Base-by-base conservation (phyloP, 2,329 filamentous ascomycete genomes). In the Teratosphaeria pseudoeucalypti region DNA sequence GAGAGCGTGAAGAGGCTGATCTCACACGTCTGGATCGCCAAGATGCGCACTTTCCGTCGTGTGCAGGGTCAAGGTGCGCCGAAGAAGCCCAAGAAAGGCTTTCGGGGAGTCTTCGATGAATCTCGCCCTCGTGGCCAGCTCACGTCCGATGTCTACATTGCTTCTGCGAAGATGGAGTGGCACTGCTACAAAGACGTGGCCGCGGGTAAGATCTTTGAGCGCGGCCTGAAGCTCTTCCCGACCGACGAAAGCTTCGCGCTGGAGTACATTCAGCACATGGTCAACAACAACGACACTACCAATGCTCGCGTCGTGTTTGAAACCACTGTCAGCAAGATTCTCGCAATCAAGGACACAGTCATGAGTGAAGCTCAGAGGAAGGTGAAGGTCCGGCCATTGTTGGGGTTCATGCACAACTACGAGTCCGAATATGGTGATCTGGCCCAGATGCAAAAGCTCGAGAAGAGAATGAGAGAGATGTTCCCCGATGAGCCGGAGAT, bases 301-400 rank as follows among this genome's bases (percentile, higher is more conserved):
- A 91, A 99, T 80, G 94, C 94, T 37, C 85, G 94, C 65, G 92
- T 94, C 10, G 91, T 96, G 2, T 99, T 99, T 68, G 94, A 97
- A 73, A 96, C 92, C 16, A 91, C 92, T 16, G 89, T 96, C 61
- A 89, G 88, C 70, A 87, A 87, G 62, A 82, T 97, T 52, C 56
- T 64, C 52, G 52, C 26, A 11, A 56, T 26, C 57, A 62, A 60
- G 43, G 89, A 91, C 65, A 84, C 84, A 11, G 76, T 87, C 0
- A 75, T 81, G 58, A 60, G 62, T 56, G 62, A 60, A 27, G 23
- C n/a, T n/a, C 29, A 69, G 60, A 64, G 67, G 58, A 64, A 63
- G 32, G 62, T 61, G 52, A 94, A 91, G 70, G 85, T 92, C 9
- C 95, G 94, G 72, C 84, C 88, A 0, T 82, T 99, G 0, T 96